Conservation (phyloP, 306 rosid species). For the Macrotyloma uniflorum region DNA sequence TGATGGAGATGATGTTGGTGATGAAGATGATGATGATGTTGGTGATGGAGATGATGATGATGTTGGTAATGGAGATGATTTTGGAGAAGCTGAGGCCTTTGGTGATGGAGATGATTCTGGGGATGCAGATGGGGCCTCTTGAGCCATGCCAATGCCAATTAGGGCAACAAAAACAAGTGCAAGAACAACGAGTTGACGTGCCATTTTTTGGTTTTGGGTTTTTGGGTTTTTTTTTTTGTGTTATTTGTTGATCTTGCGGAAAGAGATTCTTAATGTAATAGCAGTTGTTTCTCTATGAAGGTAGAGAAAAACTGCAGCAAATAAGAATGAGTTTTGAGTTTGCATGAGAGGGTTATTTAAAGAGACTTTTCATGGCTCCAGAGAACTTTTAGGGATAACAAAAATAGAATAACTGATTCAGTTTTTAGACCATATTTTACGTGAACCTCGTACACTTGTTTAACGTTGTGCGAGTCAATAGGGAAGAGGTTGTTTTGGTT, state of each 20-base stretch:
- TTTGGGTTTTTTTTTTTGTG: background rate
- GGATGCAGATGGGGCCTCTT: conserved; percentile 28
- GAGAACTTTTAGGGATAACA: background rate
- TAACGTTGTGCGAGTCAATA: conserved; percentile 30
- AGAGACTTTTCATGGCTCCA: background rate
- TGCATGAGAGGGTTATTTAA: background rate
- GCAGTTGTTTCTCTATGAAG: conserved; percentile 53
- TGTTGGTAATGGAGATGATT: background rate
- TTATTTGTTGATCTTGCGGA: background rate
- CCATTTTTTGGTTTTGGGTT: conserved; percentile 11
- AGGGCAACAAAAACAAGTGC: conserved; percentile 49
- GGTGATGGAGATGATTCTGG: conserved; percentile 16
- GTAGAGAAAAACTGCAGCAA: conserved; percentile 51
- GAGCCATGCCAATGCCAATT: conserved; percentile 12
- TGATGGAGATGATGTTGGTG: background rate
- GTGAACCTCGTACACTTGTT: background rate
- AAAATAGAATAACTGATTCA: background rate
- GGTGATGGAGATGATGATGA: background rate
- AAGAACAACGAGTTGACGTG: conserved; percentile 46
- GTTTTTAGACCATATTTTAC: background rate
- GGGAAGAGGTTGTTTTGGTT: background rate
- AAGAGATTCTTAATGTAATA: conserved; percentile 25
- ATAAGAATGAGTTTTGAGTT: conserved; percentile 31
- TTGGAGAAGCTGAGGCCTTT: conserved; percentile 30
- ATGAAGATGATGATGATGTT: background rate